phyloP scores from a whole-genome alignment of 2,329 filamentous ascomycete species.

The Xylariaceae sp. region DNA sequence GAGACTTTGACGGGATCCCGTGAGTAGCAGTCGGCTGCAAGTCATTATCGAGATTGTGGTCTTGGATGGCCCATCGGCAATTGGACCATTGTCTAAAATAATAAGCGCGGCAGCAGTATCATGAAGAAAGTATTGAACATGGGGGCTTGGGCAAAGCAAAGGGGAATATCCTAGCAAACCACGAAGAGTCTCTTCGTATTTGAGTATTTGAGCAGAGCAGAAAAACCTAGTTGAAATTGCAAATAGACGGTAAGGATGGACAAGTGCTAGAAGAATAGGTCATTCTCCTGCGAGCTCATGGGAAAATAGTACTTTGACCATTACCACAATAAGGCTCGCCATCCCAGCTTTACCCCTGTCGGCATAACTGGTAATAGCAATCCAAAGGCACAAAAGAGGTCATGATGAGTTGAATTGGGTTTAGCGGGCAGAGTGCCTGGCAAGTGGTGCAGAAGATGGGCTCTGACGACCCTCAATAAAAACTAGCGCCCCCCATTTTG shows the following conservation, averaged over 20 bases:
- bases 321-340: constrained; percentile 6
- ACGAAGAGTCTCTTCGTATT: constrained; percentile 22
- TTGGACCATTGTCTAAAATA: background rate
- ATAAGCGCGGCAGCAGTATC: background rate
- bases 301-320: constrained; percentile 1
- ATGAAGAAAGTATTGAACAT: constrained; percentile 9
- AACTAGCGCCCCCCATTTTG: constrained; percentile 48
- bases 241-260: constrained; percentile 18
- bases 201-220: constrained; percentile 16
- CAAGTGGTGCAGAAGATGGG: background rate
- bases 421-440: constrained; percentile 15
- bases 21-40: constrained; percentile 10
- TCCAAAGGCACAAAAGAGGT: constrained; percentile 9
- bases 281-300: background rate
- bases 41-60: constrained; percentile 12
- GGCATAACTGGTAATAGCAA: constrained; percentile 1
- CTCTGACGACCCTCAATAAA: constrained; percentile 48
- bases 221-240: constrained; percentile 25
- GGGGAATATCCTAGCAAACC: constrained; percentile 25
- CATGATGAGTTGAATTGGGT: constrained; percentile 2
- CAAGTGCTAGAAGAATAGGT: constrained; percentile 14
- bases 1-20: background rate
- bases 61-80: constrained; percentile 7
- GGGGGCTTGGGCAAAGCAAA: constrained; percentile 8
- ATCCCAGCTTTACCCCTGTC: constrained; percentile 5